A percentile compares a stretch with the other conserved stretches of the same genome.
These are phyloP conservation scores for Soucietia sequanensis DNA, from an alignment of 805 yeast genomes.

Conservation along the genomic window DNA sequence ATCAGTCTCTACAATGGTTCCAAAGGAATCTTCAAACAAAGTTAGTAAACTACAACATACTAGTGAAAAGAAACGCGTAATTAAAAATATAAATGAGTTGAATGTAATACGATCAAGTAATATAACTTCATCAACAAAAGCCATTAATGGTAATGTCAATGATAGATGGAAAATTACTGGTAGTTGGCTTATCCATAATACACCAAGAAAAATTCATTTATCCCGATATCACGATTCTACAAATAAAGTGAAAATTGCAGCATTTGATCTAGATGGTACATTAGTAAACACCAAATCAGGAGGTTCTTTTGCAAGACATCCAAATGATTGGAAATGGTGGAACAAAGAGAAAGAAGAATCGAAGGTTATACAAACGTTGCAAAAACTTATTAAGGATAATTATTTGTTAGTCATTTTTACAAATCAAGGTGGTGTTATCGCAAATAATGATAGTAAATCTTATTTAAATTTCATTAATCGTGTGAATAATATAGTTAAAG, in stretches of 20 bases:
- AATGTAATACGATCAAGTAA: no score
- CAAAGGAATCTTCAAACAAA: no score
- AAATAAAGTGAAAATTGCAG: slow-evolving; percentile 46
- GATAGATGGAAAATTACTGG: slow-evolving; percentile 26
- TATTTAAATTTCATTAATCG: slow-evolving; percentile 41
- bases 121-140: no score
- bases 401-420: slow-evolving; percentile 68
- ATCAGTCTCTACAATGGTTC: no score
- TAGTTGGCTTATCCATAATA: slow-evolving; percentile 44
- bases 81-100: no score
- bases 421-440: slow-evolving; percentile 75
- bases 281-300: slow-evolving; percentile 67
- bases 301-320: slow-evolving; percentile 50
- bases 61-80: no score
- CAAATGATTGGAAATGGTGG: slow-evolving; percentile 72
- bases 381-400: slow-evolving; percentile 16
- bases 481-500: slow-evolving; percentile 36
- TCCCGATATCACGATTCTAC: slow-evolving; percentile 6
- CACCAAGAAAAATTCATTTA: slow-evolving; percentile 24
- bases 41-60: no score
- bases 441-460: slow-evolving; percentile 30
- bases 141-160: no score
- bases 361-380: slow-evolving; percentile 20
- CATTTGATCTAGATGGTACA: slow-evolving; percentile 87
- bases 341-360: slow-evolving; percentile 13